phyloP scores from a whole-genome alignment of 495 filamentous ascomycete species.

The Corynascus novoguineensis region DNA sequence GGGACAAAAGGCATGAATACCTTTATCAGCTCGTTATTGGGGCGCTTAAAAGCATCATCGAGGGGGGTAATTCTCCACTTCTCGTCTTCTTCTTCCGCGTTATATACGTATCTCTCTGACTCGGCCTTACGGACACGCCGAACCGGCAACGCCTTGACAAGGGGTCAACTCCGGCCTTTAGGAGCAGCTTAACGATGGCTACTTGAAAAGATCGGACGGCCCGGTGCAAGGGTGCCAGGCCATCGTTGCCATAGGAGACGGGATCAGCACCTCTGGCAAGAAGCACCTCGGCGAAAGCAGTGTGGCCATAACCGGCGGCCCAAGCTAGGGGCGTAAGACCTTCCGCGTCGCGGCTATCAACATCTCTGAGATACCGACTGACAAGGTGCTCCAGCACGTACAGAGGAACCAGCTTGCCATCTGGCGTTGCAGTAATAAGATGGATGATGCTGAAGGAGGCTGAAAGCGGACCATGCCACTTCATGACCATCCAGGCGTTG shows the following conservation, averaged over 20 bases:
- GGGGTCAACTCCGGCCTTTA: conserved; percentile 30
- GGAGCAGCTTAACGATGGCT: conserved; percentile 18
- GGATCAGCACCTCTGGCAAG: conserved; percentile 18
- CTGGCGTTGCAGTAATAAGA: background rate
- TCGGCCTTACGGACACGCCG: background rate
- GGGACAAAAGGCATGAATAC: conserved; percentile 6
- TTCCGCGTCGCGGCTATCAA: conserved; percentile 3
- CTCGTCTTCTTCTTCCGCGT: conserved; percentile 2
- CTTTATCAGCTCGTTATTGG: background rate
- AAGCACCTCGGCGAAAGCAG: conserved; percentile 18
- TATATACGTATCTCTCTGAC: background rate
- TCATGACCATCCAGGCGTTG: background rate
- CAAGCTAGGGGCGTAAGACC: conserved; percentile 25
- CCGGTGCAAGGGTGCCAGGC: conserved; percentile 25
- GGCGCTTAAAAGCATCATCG: background rate
- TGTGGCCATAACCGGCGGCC: conserved; percentile 20
- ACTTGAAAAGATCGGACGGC: conserved; percentile 17
- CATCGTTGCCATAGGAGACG: conserved; percentile 9
- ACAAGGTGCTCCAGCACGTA: conserved; percentile 5
- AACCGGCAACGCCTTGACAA: conserved; percentile 19
- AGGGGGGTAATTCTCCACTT: conserved; percentile 14
- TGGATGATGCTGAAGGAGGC: conserved; percentile 2
- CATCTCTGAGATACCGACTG: background rate
- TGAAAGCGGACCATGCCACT: background rate
- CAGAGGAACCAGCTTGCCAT: background rate